Base-by-base conservation (phyloP, 371 early-diverging fungal genomes). In the Entomophthora muscae region DNA sequence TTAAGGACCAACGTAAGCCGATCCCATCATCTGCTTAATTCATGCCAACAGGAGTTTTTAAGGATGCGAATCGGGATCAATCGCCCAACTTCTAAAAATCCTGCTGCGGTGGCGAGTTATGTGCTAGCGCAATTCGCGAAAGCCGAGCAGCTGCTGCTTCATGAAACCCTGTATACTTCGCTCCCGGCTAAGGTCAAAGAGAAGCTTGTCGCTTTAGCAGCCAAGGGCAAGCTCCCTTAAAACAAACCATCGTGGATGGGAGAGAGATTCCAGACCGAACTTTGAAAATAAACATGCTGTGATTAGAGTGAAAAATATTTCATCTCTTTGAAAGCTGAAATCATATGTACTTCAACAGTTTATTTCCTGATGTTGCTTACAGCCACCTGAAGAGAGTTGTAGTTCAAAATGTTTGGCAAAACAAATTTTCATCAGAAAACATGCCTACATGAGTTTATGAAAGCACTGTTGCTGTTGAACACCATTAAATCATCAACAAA, bases 1-100 rank as follows among this genome's bases (percentile, higher is more conserved):
- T 65, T 87, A 13, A 63, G 69, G 2, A 76, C 81, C 7, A 27
- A 65, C 27, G 61, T 67, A 61, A 55, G 57, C 22, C 1, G 21
- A 24, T 55, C 27, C 52, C 29, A 33, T 22, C 27, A 22, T 12
- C 5, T 17, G 32, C n/a, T n/a, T n/a, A n/a, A n/a, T n/a, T n/a
- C n/a, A n/a, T n/a, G n/a, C n/a, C n/a, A n/a, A n/a, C 56, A 69
- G 62, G 1, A 53, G 60, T 69, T 70, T 56, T 52, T 28, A 2
- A 63, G 66, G 42, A 55, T 65, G 30, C n/a, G 65, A 23, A 52
- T 65, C 22, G 59, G 64, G 26, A 61, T 67, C 21, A 56, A 56
- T n/a, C 53, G 67, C 54, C 65, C 67, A n/a, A 52, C 51, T 62
- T 52, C 63, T 32, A 10, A 31, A 13, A 26, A 54, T 24, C 61